Evolutionary conservation across 352 stramenopile genomes (phyloP).

Genomic region (Thalassiosira mediterranea): DNA sequence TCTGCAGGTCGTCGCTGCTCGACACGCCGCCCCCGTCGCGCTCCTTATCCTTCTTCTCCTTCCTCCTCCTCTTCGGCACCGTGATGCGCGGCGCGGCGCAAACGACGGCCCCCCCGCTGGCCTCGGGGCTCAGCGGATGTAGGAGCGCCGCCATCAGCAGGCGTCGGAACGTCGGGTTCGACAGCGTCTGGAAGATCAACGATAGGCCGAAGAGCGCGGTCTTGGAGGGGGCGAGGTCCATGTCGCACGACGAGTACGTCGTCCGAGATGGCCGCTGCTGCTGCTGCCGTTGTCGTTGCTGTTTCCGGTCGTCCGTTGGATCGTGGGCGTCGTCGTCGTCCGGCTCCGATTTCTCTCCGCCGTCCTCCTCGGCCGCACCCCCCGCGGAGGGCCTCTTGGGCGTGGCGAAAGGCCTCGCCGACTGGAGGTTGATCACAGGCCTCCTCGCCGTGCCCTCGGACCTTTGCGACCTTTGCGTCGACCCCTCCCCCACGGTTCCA

Average conservation of each 20-base stretch:
- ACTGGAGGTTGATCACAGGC: conserved; percentile 29
- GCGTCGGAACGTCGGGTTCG: conserved; percentile 63
- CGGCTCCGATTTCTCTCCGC: not conserved
- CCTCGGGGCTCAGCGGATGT: conserved; percentile 69
- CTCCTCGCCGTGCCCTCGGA: not conserved
- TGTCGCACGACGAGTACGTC: conserved; percentile 35
- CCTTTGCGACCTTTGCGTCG: not conserved
- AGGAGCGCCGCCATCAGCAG: conserved; percentile 77
- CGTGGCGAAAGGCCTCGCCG: conserved; percentile 34
- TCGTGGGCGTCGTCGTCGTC: not conserved
- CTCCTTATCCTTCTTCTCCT: not conserved
- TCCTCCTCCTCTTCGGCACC: not conserved
- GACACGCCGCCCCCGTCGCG: not conserved
- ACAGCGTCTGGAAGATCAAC: conserved; percentile 72
- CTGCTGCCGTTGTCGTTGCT: not conserved
- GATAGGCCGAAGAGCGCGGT: conserved; percentile 75
- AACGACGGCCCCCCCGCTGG: conserved; percentile 38
- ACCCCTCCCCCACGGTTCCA: not conserved
- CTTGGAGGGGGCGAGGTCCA: conserved; percentile 71
- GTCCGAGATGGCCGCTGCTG: too few relatives aligned
- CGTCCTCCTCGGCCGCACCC: not conserved
- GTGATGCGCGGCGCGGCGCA: not conserved
- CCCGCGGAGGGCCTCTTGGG: too few relatives aligned
- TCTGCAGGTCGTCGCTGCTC: conserved; percentile 6
- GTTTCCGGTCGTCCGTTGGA: not conserved